Conservation (phyloP, 2,329 filamentous ascomycete genomes). For the Fusarium solani-melongenae region DNA sequence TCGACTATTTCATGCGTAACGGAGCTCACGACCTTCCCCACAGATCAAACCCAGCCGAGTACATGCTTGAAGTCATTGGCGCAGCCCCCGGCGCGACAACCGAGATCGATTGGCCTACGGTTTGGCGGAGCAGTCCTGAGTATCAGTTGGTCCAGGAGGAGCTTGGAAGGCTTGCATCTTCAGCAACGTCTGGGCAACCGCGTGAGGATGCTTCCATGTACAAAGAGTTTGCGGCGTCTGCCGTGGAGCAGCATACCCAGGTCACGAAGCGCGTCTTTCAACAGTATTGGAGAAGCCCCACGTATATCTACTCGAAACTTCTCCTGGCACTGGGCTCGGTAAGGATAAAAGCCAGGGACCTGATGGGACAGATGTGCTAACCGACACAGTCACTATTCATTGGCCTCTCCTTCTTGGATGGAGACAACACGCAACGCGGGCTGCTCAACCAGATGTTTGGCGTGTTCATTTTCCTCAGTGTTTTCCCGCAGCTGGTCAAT, state of each 20-base stretch:
- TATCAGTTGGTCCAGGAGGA: background rate
- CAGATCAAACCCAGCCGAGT: background rate
- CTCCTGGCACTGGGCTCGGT: conserved; percentile 1
- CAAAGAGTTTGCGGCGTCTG: background rate
- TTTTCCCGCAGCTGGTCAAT: background rate
- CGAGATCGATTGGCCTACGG: background rate
- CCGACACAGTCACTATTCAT: background rate
- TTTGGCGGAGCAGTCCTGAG: background rate
- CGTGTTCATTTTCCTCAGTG: background rate
- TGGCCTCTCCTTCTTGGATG: background rate
- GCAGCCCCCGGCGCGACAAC: background rate
- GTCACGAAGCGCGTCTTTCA: background rate
- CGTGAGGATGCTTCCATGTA: background rate
- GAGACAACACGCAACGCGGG: background rate
- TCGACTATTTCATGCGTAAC: background rate
- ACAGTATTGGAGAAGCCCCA: background rate
- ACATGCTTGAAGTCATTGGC: background rate
- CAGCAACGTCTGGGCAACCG: background rate
- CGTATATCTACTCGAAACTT: background rate
- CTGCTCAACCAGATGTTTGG: background rate
- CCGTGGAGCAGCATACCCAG: background rate
- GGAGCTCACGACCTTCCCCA: background rate
- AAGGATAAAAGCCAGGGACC: background rate
- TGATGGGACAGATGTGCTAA: background rate
- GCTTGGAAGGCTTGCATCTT: background rate